Conservation (phyloP, 768 basidiomycete genomes). For the Cystobasidium ongulense region DNA sequence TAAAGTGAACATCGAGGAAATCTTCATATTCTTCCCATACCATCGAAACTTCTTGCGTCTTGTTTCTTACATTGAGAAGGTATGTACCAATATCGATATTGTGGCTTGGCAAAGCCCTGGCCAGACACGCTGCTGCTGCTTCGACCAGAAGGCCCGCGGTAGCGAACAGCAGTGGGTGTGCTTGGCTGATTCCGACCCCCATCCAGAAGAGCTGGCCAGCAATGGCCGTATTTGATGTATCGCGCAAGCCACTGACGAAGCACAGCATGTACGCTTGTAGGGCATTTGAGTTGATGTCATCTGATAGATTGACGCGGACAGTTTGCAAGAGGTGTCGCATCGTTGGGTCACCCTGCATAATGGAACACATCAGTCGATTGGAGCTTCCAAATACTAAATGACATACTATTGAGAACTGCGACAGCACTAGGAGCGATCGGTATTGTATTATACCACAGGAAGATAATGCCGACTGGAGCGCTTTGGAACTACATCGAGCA, state of each 20-base stretch:
- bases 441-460: not conserved
- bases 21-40: not conserved
- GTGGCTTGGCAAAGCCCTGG: not conserved
- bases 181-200: not conserved
- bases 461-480: not conserved
- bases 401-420: not conserved
- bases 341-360: not conserved
- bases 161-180: slow-evolving; percentile 6
- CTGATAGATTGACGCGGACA: not conserved
- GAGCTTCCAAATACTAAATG: not conserved
- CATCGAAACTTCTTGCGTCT: not conserved
- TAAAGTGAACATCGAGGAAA: slow-evolving; percentile 1
- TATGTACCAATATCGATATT: not conserved
- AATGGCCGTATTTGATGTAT: not conserved
- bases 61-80: not conserved
- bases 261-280: slow-evolving; percentile 18
- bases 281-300: slow-evolving; percentile 1
- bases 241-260: not conserved
- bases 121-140: not conserved
- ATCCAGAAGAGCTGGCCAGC: slow-evolving; percentile 24
- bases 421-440: not conserved
- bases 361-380: not conserved
- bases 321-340: not conserved
- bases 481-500: not conserved
- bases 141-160: not conserved